These are phyloP conservation scores for Peterozyma toletana DNA, from an alignment of 805 yeast species.

Conservation along the genomic window DNA sequence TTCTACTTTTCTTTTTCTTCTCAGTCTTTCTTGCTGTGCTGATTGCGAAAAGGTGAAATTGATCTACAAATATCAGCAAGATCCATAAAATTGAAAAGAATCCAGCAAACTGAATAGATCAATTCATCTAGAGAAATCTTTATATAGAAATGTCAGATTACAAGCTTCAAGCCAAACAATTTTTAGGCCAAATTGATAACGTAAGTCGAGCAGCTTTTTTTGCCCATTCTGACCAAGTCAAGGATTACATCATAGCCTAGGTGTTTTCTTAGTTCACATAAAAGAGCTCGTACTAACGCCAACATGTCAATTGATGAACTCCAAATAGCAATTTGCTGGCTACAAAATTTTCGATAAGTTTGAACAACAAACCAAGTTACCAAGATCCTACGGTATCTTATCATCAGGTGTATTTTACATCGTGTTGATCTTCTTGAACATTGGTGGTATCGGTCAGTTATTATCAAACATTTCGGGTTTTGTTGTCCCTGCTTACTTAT, in stretches of 20 bases:
- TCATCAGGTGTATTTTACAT: constrained; percentile 63
- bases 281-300: constrained; percentile 1
- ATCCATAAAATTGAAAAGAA: too few relatives aligned
- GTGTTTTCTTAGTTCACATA: neutral
- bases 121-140: neutral
- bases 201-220: constrained; percentile 6
- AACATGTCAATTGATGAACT: neutral
- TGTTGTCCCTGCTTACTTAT: constrained; percentile 82
- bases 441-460: constrained; percentile 94
- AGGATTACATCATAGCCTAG: neutral
- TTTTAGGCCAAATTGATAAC: constrained; percentile 26
- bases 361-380: constrained; percentile 42
- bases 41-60: too few relatives aligned
- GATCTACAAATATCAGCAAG: too few relatives aligned
- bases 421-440: constrained; percentile 74
- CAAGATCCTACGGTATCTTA: constrained; percentile 80
- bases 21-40: too few relatives aligned
- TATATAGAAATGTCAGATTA: constrained; percentile 30
- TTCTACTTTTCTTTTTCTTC: too few relatives aligned
- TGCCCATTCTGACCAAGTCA: neutral
- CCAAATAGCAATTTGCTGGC: constrained; percentile 18
- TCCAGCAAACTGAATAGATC: neutral
- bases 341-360: constrained; percentile 28
- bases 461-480: constrained; percentile 90
- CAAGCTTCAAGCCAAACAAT: constrained; percentile 36